Evolutionary conservation across 805 yeast genomes (phyloP).

Genomic region (Candida manassasensis): DNA sequence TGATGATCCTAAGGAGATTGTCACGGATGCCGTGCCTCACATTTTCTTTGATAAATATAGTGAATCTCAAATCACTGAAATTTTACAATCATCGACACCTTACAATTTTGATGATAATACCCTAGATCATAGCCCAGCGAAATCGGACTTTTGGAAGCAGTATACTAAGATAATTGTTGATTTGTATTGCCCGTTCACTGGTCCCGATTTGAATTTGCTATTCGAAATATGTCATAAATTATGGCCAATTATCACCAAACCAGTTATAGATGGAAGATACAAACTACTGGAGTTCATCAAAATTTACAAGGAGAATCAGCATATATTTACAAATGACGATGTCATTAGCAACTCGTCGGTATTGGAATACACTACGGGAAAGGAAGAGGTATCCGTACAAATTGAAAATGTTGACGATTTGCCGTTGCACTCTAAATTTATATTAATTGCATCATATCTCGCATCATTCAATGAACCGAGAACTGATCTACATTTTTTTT

Average conservation of each 20-base stretch:
- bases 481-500: constrained; percentile 65
- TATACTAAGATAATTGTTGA: constrained; percentile 43
- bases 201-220: constrained; percentile 37
- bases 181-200: constrained; percentile 41
- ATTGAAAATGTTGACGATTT: constrained; percentile 38
- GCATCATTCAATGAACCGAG: constrained; percentile 74
- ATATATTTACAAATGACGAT: constrained; percentile 25
- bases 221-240: constrained; percentile 24
- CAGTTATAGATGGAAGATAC: constrained; percentile 19
- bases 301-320: constrained; percentile 28
- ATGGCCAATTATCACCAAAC: constrained; percentile 32
- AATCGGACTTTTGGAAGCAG: constrained; percentile 34
- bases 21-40: constrained; percentile 38
- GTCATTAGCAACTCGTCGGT: constrained; percentile 28
- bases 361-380: constrained; percentile 20
- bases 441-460: constrained; percentile 76
- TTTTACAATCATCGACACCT: constrained; percentile 29
- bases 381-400: constrained; percentile 17
- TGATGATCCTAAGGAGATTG: constrained; percentile 33
- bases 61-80: constrained; percentile 30
- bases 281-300: constrained; percentile 27
- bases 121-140: constrained; percentile 12
- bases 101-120: constrained; percentile 18
- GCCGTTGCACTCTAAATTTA: constrained; percentile 58
- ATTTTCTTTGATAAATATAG: constrained; percentile 37